Evolutionary conservation across 371 early-diverging fungal genomes (phyloP).

Genomic region (Umbelopsis sp.): DNA sequence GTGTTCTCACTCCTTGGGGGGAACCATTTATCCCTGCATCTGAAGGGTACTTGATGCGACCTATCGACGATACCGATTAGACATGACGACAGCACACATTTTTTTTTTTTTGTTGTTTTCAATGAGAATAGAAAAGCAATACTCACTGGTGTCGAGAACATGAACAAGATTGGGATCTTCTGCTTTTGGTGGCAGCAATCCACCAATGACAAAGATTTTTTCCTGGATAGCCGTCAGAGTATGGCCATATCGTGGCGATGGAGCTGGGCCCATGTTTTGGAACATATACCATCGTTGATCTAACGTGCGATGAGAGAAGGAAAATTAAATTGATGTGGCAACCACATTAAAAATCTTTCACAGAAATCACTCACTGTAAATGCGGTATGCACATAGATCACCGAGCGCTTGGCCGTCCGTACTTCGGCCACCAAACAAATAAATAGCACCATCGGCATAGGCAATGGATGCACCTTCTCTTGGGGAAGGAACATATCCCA

Average conservation of each 20-base stretch:
- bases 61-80: constrained; percentile 28
- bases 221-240: constrained; percentile 59
- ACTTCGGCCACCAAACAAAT: constrained; percentile 63
- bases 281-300: constrained; percentile 72
- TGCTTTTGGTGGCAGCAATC: constrained; percentile 56
- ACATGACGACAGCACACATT: not conserved
- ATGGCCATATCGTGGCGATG: constrained; percentile 60
- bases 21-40: constrained; percentile 39
- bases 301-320: constrained; percentile 11
- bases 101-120: not conserved
- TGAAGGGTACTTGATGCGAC: constrained; percentile 72
- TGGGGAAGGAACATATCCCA: constrained; percentile 57
- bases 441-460: constrained; percentile 63
- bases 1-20: not conserved
- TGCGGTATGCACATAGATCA: constrained; percentile 64
- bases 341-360: not conserved
- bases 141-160: constrained; percentile 69
- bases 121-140: not conserved
- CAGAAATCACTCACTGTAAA: constrained; percentile 38
- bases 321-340: not conserved
- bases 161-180: constrained; percentile 58
- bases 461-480: constrained; percentile 57
- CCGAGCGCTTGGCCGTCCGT: constrained; percentile 52
- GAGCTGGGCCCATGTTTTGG: constrained; percentile 61
- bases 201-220: constrained; percentile 63